Evolutionary conservation across 192 early-diverging fungal genomes (phyloP), one percentile per base, ranked within the genome.

Genomic region (Entomortierella lignicola): DNA sequence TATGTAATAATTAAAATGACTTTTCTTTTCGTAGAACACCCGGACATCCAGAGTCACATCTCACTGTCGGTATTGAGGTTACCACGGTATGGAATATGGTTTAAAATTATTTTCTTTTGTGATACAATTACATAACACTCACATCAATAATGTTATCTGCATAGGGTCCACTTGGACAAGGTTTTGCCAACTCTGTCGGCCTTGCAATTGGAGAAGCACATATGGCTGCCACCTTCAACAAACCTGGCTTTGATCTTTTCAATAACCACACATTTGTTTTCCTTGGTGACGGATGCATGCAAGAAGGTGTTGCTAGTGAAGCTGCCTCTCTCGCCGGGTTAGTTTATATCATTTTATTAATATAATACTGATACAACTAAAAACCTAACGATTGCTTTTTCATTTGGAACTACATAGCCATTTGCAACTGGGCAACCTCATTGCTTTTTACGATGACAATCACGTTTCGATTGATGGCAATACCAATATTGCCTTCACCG

Each of bases 361-460:
- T n/a, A n/a, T n/a, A n/a, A n/a, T n/a, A n/a, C n/a, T n/a, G n/a
- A n/a, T n/a, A n/a, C n/a, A n/a, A n/a, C n/a, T n/a, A n/a, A n/a
- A n/a, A n/a, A n/a, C n/a, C n/a, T n/a, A n/a, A n/a, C n/a, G n/a
- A n/a, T n/a, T n/a, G n/a, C n/a, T 52, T 17, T 41, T 77, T 65
- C 43, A 61, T 34, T 50, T 31, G 32, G 20, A 26, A 26, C 54
- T 59, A 64, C 50, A 27, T 69, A 89, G 86, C 50, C 94, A 98
- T 60, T 83, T 94, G 71, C 82, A 97, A 85, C 87, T 99, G 26
- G 96, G 97, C 72, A 97, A 97, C 72, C 87, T 99, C 52, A 95
- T 98, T 72, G 92, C 90, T 29, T 81, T 99, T 47, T 99, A 99
- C 82, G 98, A 99, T 85, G 94, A 95, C 72, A 99, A 99, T 86